Evolutionary conservation across 768 basidiomycete species (phyloP).

Genomic region (Boletus speciosus): DNA sequence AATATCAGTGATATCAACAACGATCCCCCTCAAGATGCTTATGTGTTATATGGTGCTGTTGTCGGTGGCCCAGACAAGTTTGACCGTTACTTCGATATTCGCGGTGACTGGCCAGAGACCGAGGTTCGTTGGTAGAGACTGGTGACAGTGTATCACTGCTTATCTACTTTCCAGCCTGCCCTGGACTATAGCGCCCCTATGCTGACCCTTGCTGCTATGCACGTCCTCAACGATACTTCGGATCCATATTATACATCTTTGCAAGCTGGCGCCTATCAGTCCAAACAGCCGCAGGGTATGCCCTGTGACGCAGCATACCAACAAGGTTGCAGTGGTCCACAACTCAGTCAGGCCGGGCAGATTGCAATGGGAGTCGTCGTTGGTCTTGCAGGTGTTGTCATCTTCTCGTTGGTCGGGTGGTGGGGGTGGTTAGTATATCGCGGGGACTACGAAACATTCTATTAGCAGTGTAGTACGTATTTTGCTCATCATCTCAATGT

Average conservation of each 20-base stretch:
- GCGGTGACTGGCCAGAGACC: conserved; percentile 85
- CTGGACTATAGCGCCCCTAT: conserved; percentile 89
- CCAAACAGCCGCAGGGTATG: conserved; percentile 56
- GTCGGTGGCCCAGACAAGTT: conserved; percentile 80
- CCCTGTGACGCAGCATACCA: conserved; percentile 78
- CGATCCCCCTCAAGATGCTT: conserved; percentile 64
- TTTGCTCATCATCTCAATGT: neutral
- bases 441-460: conserved; percentile 20
- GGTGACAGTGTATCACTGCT: conserved; percentile 3
- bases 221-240: conserved; percentile 58
- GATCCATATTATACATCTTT: conserved; percentile 81
- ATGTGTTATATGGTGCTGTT: conserved; percentile 83
- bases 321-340: conserved; percentile 46
- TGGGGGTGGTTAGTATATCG: conserved; percentile 33
- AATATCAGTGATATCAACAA: conserved; percentile 69
- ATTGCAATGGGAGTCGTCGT: conserved; percentile 72
- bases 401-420: conserved; percentile 44
- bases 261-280: conserved; percentile 61
- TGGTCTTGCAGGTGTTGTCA: conserved; percentile 55
- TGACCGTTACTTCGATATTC: conserved; percentile 79
- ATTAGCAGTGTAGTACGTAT: conserved; percentile 12
- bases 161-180: conserved; percentile 48
- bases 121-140: conserved; percentile 48
- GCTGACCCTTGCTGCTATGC: conserved; percentile 79
- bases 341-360: conserved; percentile 56